Conservation (phyloP, 73 alveolate species). For the Loxodes magnus region DNA sequence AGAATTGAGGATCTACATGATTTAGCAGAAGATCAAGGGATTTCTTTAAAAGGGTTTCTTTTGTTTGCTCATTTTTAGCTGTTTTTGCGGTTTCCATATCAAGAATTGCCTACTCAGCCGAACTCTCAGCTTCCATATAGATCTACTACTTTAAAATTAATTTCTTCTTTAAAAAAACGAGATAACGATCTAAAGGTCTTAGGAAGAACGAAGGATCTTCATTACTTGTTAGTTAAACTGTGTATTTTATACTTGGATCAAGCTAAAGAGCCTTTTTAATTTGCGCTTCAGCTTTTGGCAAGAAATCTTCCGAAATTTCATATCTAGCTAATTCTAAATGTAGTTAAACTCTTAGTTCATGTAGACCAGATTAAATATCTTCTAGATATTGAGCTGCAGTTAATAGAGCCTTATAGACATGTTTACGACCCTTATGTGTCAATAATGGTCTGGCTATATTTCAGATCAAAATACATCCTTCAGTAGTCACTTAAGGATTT, state of each 20-base stretch:
- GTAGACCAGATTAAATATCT: slow-evolving; percentile 76
- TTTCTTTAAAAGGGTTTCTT: slow-evolving; percentile 71
- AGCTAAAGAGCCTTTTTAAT: slow-evolving; percentile 82
- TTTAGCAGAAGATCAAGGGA: slow-evolving; percentile 57
- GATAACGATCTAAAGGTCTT: slow-evolving; percentile 62
- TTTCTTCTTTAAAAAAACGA: slow-evolving; percentile 45
- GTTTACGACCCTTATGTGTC: slow-evolving; percentile 72
- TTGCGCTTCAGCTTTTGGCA: slow-evolving; percentile 86
- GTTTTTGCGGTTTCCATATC: slow-evolving; percentile 91
- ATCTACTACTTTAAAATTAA: slow-evolving; percentile 44
- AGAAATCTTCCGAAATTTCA: slow-evolving; percentile 88
- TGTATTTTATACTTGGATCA: slow-evolving; percentile 74
- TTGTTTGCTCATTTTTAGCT: slow-evolving; percentile 72
- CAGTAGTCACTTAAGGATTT: slow-evolving; percentile 90
- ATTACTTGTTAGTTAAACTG: slow-evolving; percentile 42
- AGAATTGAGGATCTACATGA: slow-evolving; percentile 66
- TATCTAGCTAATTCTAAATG: slow-evolving; percentile 94
- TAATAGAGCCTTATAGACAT: slow-evolving; percentile 86
- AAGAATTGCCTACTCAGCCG: slow-evolving; percentile 73
- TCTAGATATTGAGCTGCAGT: slow-evolving; percentile 87
- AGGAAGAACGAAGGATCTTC: slow-evolving; percentile 67
- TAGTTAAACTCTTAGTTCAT: slow-evolving; percentile 81
- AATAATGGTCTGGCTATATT: slow-evolving; percentile 91
- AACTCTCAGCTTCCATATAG: slow-evolving; percentile 79
- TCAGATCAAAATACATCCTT: slow-evolving; percentile 92